Evolutionary conservation across 1,284 basidiomycete genomes (phyloP), one percentile per base, ranked within the genome.

Genomic region (Ganoderma lingzhi): DNA sequence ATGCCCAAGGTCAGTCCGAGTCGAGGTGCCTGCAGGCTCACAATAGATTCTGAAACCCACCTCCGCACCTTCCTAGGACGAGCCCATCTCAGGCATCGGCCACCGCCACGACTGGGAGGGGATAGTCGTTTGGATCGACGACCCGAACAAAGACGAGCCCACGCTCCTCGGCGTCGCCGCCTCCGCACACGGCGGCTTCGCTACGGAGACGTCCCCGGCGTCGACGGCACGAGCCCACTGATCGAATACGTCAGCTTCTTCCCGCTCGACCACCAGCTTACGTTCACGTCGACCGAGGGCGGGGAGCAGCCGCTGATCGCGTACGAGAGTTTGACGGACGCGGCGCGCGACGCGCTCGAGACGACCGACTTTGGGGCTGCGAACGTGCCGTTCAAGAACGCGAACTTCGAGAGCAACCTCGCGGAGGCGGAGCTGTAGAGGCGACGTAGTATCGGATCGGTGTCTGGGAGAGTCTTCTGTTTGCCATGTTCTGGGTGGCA

Each of bases 21-120:
- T 12, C 30, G 17, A 23, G 23, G 9, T 17, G 9, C 37, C 37
- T 3, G 8, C 6, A 42, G 14, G 32, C 2, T 51, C 42, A 10
- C 28, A 2, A 23, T 14, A 15, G 14, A 19, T 15, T 10, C 15
- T 1, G 1, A 17, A 12, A 17, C 14, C 41, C 37, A 39, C 51
- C n/a, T 14, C n/a, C 35, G 1, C 19, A 2, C 51, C 2, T 15
- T 8, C 17, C 9, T 60, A 69, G 67, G 67, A 69, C 60, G 39
- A 41, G 42, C 67, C 67, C 15, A 62, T 59, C 14, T 30, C 35
- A 6, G 67, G 67, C 9, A 48, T 69, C 32, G 67, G 67, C 14
- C 67, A 69, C 55, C 67, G 67, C 10, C 67, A 69, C 60, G 68
- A 69, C 61, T 69, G 68, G 68, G 64, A 65, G 28, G 64, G 64